These are phyloP conservation scores for Caryopteris hybrid DNA, from an alignment of 305 asterid genomes.

Conservation along the genomic window DNA sequence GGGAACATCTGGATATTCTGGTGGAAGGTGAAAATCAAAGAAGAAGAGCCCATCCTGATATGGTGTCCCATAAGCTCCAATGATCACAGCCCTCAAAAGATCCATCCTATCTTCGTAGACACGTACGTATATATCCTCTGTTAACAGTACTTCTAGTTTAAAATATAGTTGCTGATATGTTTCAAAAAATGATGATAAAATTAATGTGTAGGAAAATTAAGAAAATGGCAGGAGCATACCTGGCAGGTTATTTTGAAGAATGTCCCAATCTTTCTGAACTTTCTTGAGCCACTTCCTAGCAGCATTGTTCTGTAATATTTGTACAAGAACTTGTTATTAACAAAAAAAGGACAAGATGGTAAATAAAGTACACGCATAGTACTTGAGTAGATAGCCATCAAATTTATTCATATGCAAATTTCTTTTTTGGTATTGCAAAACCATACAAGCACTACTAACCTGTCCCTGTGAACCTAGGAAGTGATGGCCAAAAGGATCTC, in stretches of 20 bases:
- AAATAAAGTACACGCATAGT: not conserved
- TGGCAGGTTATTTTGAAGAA: constrained; percentile 90
- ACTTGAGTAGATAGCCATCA: not conserved
- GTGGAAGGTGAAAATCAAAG: constrained; percentile 93
- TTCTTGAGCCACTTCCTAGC: constrained; percentile 93
- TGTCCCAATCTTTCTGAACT: constrained; percentile 92
- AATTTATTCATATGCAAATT: not conserved
- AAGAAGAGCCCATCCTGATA: constrained; percentile 97
- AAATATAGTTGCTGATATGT: constrained; percentile 7
- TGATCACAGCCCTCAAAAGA: constrained; percentile 91
- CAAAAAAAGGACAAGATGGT: not conserved
- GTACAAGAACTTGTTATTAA: not conserved
- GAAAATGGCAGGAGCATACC: constrained; percentile 38
- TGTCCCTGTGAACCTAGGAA: constrained; percentile 58
- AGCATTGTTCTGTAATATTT: constrained; percentile 53
- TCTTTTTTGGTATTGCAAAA: not conserved
- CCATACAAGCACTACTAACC: constrained; percentile 44
- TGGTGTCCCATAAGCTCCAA: constrained; percentile 98
- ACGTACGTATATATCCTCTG: constrained; percentile 89
- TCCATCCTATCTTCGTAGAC: constrained; percentile 94
- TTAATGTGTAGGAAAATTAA: constrained; percentile 8
- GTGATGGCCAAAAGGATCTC: constrained; percentile 80
- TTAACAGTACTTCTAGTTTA: constrained; percentile 17
- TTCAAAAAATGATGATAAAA: constrained; percentile 2
- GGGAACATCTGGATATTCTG: constrained; percentile 84